These are phyloP conservation scores for Asclepias syriaca DNA, from an alignment of 257 asterid genomes.

Conservation along the genomic window DNA sequence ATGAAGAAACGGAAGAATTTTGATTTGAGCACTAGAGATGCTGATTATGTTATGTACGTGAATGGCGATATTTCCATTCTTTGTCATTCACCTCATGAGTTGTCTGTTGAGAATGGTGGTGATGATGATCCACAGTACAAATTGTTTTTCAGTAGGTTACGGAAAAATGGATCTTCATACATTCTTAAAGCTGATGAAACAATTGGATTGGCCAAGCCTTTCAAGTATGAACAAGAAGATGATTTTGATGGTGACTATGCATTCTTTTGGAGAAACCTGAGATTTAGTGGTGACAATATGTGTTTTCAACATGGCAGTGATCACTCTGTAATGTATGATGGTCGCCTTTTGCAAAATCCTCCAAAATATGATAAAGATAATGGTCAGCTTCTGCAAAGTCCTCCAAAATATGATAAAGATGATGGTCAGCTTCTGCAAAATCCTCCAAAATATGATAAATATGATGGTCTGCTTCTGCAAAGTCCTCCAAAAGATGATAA, in stretches of 20 bases:
- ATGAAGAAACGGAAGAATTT: background rate
- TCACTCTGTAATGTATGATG: background rate
- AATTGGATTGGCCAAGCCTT: background rate
- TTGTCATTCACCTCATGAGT: background rate
- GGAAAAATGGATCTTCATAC: constrained; percentile 1
- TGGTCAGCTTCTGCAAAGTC: background rate
- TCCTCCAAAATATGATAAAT: background rate
- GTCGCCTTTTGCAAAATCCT: background rate
- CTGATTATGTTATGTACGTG: background rate
- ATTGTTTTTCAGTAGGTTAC: background rate
- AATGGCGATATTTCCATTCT: background rate
- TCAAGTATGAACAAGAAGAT: background rate
- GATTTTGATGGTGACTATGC: background rate
- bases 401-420: background rate
- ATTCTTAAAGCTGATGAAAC: background rate
- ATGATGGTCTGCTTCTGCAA: background rate
- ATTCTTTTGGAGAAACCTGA: background rate
- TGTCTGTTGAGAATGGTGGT: background rate
- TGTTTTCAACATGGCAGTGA: background rate
- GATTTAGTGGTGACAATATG: background rate
- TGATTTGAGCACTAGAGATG: background rate
- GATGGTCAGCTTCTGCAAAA: background rate
- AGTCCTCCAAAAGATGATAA: background rate
- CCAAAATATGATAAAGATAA: background rate
- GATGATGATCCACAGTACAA: background rate